These are phyloP conservation scores for Geosiphon pyriformis DNA, from an alignment of 192 early-diverging fungal genomes.

Conservation along the genomic window DNA sequence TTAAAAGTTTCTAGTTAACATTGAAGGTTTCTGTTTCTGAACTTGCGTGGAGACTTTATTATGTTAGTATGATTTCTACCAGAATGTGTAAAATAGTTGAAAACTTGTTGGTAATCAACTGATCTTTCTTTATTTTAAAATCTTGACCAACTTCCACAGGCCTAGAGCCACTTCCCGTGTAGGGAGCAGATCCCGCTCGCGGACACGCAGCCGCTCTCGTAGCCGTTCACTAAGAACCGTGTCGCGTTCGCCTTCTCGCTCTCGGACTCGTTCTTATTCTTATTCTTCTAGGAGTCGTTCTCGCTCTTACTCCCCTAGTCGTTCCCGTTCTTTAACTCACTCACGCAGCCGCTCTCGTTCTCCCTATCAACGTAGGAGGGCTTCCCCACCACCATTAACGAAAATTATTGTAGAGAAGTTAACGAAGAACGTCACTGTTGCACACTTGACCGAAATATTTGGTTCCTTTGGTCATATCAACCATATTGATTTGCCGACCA, in stretches of 20 bases:
- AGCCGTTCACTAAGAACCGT: conserved; percentile 1
- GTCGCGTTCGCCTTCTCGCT: conserved; percentile 7
- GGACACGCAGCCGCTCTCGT: not conserved
- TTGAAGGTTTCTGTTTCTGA: no score
- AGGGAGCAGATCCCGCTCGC: conserved; percentile 12
- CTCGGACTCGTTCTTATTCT: conserved; percentile 25
- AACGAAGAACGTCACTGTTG: conserved; percentile 40
- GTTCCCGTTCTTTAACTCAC: conserved; percentile 24
- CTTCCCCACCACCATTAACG: conserved; percentile 16
- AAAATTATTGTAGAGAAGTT: conserved; percentile 31
- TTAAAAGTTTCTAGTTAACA: no score
- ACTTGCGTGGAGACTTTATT: no score
- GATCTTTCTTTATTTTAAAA: no score
- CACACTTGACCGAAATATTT: conserved; percentile 42
- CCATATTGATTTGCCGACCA: conserved; percentile 31
- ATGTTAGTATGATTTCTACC: no score
- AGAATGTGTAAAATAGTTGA: no score
- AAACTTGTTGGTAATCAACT: no score
- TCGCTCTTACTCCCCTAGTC: conserved; percentile 12
- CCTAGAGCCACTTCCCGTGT: not conserved
- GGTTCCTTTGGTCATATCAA: conserved; percentile 29
- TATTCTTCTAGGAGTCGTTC: conserved; percentile 25
- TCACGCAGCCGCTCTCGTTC: conserved; percentile 26
- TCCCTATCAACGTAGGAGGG: conserved; percentile 8
- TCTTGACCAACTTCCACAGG: no score